Base-by-base conservation (phyloP, 2,329 filamentous ascomycete genomes). In the Trichoderma koningii region DNA sequence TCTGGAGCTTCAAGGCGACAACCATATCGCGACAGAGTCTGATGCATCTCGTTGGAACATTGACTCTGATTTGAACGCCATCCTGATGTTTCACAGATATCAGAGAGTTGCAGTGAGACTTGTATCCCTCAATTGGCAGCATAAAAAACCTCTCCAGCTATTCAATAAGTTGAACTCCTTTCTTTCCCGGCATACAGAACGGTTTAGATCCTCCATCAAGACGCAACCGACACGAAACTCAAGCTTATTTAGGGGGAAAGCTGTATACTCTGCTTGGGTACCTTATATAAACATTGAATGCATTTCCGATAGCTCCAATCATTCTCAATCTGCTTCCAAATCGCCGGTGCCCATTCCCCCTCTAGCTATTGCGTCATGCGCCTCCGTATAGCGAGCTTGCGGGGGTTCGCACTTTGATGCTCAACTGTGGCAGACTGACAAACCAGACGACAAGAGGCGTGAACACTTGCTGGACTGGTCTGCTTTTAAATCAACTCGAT, bases 291-390 rank as follows among this genome's bases (percentile, higher is more conserved):
- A 44, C 41, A 3, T 23, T 23, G 21, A 44, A 44, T n/a, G 15
- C 14, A 2, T n/a, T 5, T 6, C 12, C 9, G 10, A 38, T 14
- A 19, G n/a, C 26, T 10, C 5, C 17, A 30, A 9, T 9, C 30
- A 28, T 30, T 34, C 5, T 19, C n/a, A 26, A 34, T 19, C 9
- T 34, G 17, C 15, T 34, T 52, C 50, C 50, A 21, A 34, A 52
- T 52, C 50, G 19, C n/a, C n/a, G 50, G n/a, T 2, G 30, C 30
- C 30, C 30, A 9, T 30, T 9, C 30, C 30, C 50, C n/a, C 23
- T 17, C 26, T n/a, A 30, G 7, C 44, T 50, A 63, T 63, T 52
- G 59, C 59, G 59, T 63, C 59, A 63, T 63, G 48, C 48, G 41
- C 50, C 48, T 63, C 59, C 14, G 15, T 44, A 19, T 52, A 38